Percentiles rank a stretch among this genome's conserved stretches.
phyloP scores from a whole-genome alignment of 345 rosid genomes.

The Triadica sebifera region DNA sequence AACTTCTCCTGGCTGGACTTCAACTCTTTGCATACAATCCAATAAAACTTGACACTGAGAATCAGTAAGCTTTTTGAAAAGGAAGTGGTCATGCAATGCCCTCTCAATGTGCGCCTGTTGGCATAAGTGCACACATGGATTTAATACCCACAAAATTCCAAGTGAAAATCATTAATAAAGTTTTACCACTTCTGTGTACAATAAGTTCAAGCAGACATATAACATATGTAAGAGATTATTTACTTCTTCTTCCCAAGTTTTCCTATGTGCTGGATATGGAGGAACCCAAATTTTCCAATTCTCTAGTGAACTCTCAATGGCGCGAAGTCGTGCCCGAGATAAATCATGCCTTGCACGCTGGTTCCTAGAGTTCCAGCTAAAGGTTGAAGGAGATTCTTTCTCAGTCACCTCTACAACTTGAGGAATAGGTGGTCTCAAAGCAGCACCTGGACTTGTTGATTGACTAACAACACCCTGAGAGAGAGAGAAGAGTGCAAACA shows the following conservation, averaged over 20 bases:
- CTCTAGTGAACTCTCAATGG: conserved; percentile 88
- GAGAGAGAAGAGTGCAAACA: conserved; percentile 1
- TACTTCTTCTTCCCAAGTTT: conserved; percentile 99
- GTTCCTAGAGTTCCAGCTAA: conserved; percentile 69
- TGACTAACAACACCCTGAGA: conserved; percentile 55
- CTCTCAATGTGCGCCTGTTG: conserved; percentile 85
- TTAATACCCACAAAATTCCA: conserved; percentile 18
- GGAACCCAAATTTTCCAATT: conserved; percentile 87
- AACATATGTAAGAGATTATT: conserved; percentile 17
- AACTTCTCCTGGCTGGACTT: conserved; percentile 83
- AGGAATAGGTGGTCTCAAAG: conserved; percentile 51
- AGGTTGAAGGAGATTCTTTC: conserved; percentile 79
- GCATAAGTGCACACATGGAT: conserved; percentile 18
- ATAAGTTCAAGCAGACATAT: conserved; percentile 14
- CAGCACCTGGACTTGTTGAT: conserved; percentile 40
- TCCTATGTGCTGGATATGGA: conserved; percentile 79
- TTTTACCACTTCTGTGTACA: conserved; percentile 2
- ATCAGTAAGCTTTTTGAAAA: conserved; percentile 94
- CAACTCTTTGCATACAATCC: conserved; percentile 97
- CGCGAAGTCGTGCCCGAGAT: conserved; percentile 90
- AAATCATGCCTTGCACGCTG: conserved; percentile 83
- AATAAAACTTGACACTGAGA: conserved; percentile 87
- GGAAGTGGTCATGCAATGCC: conserved; percentile 91
- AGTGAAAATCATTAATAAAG: neutral
- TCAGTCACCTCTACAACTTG: conserved; percentile 83